Evolutionary conservation across 2,329 filamentous ascomycete species (phyloP).

Genomic region (Cytospora piceae): DNA sequence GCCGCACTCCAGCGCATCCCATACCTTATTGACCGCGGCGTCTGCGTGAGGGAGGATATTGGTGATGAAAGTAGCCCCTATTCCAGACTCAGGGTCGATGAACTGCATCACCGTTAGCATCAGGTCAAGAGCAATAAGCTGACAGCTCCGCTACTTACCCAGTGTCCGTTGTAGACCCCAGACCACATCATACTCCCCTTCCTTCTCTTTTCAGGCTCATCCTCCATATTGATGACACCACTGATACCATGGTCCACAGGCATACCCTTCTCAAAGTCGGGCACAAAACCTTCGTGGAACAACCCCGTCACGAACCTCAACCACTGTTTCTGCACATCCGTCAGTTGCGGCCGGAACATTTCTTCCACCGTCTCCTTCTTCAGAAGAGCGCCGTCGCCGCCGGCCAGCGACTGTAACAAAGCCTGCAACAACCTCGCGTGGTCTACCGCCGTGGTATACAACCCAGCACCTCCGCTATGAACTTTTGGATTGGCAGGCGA

Average conservation of each 20-base stretch:
- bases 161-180: constrained; percentile 47
- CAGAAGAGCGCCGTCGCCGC: constrained; percentile 37
- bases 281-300: constrained; percentile 38
- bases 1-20: constrained; percentile 45
- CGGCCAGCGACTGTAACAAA: constrained; percentile 36
- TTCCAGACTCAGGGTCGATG: constrained; percentile 41
- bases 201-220: constrained; percentile 45
- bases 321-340: constrained; percentile 37
- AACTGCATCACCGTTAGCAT: constrained; percentile 32
- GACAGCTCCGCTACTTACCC: constrained; percentile 41
- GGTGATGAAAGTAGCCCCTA: constrained; percentile 46
- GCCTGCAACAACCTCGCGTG: constrained; percentile 43
- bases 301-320: constrained; percentile 31
- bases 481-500: constrained; percentile 39
- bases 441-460: constrained; percentile 48
- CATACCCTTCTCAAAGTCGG: constrained; percentile 42
- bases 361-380: constrained; percentile 37
- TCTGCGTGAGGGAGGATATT: constrained; percentile 46
- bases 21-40: constrained; percentile 40
- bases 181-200: constrained; percentile 50
- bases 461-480: constrained; percentile 49
- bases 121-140: neutral
- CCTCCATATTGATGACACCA: constrained; percentile 45
- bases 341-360: constrained; percentile 48
- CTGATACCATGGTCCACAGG: constrained; percentile 45